Base-by-base conservation (phyloP, 495 filamentous ascomycete genomes). In the Chaetomium cochliodes region DNA sequence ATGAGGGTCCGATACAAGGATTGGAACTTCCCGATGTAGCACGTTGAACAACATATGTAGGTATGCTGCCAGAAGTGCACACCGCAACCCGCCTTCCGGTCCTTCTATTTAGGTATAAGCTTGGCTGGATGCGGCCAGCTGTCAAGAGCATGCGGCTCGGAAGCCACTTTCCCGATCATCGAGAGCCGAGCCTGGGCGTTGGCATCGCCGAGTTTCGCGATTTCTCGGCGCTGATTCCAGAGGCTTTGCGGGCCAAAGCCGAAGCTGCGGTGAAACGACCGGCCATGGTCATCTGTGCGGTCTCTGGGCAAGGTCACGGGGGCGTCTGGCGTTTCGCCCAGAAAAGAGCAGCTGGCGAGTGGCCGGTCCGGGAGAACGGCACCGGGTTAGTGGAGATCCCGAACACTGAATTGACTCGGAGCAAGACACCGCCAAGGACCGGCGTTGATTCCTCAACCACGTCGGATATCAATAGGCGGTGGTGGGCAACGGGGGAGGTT, bases 211-310 rank as follows among this genome's bases (percentile, higher is more conserved):
- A n/a, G 46, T 54, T 9, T 46, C n/a, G n/a, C 16, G 20, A 12
- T 39, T 8, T 52, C 44, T 46, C 15, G 55, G 47, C 56, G 56
- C 46, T 33, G 49, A 54, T 30, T 30, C 28, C 28, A 30, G 28
- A 39, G 26, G 4, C 20, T 7, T 65, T 54, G 52, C 39, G 16
- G 26, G 42, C 60, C 30, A 8, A 44, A 22, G 26, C 41, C 54
- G 51, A 69, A 49, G 67, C 67, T 63, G 67, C 56, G 30, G 59
- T 69, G 67, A 64, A 69, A 66, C 63, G 23, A 26, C 22, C 42
- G 16, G 25, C 52, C 54, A 64, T 53, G 60, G 67, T 63, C 60
- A 66, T 41, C 28, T 18, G 63, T 2, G 47, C 33, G 47, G 60
- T 42, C 53, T 20, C 52, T 26, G 53, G 26, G 25, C 26, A 51